Evolutionary conservation across 176 grass and related monocot species (phyloP).

Genomic region (Triticum monococcum): DNA sequence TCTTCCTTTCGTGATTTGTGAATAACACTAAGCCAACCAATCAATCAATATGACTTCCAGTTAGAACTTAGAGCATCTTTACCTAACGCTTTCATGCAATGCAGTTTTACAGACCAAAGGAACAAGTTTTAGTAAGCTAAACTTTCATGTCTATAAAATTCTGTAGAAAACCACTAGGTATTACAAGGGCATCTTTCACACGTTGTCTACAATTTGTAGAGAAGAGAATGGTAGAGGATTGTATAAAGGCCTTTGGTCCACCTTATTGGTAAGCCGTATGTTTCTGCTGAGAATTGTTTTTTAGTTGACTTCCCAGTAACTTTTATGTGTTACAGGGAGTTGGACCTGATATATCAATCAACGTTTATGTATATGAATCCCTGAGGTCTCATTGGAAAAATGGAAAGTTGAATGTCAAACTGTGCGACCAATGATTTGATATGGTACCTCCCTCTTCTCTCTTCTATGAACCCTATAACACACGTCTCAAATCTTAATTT

Average conservation of each 20-base stretch:
- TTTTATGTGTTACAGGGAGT: constrained; percentile 71
- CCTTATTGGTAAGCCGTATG: constrained; percentile 62
- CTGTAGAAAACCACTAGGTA: constrained; percentile 77
- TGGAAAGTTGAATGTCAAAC: constrained; percentile 53
- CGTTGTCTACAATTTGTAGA: constrained; percentile 84
- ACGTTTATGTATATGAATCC: constrained; percentile 89
- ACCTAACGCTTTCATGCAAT: not conserved
- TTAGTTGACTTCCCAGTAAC: constrained; percentile 26
- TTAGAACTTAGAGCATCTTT: not conserved
- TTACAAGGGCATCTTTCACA: constrained; percentile 82
- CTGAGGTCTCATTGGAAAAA: constrained; percentile 75
- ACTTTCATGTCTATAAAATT: too few relatives aligned
- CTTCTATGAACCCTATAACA: too few relatives aligned
- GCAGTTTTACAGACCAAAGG: not conserved
- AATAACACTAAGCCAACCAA: not conserved
- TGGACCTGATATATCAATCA: constrained; percentile 89
- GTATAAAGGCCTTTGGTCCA: too few relatives aligned
- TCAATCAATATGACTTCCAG: not conserved
- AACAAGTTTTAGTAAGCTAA: too few relatives aligned
- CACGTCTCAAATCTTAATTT: too few relatives aligned
- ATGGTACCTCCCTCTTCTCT: too few relatives aligned
- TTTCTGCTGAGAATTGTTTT: constrained; percentile 30
- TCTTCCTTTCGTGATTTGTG: not conserved
- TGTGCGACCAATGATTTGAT: too few relatives aligned
- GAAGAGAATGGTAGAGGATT: constrained; percentile 31